Evolutionary conservation across 2,329 filamentous ascomycete genomes (phyloP).

Genomic region (Colletotrichum zoysiae): DNA sequence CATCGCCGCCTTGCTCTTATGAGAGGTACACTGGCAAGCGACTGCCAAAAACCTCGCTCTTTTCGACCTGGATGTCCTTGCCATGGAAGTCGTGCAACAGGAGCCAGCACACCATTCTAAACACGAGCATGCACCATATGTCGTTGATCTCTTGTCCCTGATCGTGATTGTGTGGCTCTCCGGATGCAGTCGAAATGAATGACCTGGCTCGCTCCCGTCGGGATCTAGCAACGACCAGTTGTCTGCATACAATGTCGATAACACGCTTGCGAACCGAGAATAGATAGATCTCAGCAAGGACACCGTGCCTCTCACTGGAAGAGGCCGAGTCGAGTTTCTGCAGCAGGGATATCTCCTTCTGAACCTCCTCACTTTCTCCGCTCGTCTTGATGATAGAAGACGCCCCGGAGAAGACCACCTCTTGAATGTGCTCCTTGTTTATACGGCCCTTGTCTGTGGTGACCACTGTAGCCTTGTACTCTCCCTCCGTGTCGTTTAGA

Average conservation of each 20-base stretch:
- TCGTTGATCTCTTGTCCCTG: conserved; percentile 40
- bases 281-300: conserved; percentile 33
- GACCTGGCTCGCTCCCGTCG: conserved; percentile 23
- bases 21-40: conserved; percentile 53
- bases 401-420: neutral
- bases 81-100: conserved; percentile 55
- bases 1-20: neutral
- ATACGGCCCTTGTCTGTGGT: neutral
- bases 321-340: conserved; percentile 32
- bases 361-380: neutral
- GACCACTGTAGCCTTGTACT: conserved; percentile 12
- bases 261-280: conserved; percentile 26
- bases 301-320: conserved; percentile 26
- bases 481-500: conserved; percentile 53
- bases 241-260: conserved; percentile 20
- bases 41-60: conserved; percentile 51
- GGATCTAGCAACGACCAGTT: conserved; percentile 11
- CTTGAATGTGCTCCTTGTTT: neutral
- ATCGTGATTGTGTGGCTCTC: neutral
- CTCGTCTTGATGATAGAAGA: neutral
- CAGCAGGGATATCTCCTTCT: conserved; percentile 28
- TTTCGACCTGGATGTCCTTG: conserved; percentile 50
- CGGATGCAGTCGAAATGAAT: conserved; percentile 23
- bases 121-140: conserved; percentile 53
- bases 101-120: conserved; percentile 55